Evolutionary conservation across 257 asterid species (phyloP).

Genomic region (Nemophila menziesii): DNA sequence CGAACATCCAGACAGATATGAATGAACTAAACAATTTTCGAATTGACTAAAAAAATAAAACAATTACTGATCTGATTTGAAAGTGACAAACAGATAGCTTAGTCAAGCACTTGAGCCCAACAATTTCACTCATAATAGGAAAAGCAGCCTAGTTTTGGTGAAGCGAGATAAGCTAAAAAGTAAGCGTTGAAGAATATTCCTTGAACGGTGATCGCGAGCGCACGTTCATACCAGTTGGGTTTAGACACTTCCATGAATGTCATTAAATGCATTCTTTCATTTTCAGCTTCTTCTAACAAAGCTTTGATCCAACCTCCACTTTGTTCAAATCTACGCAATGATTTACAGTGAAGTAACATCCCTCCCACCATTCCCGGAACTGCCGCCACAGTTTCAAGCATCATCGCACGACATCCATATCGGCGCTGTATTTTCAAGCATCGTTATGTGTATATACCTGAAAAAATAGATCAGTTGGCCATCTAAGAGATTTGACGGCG

Average conservation of each 20-base stretch:
- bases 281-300: slow-evolving; percentile 56
- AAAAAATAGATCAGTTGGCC: slow-evolving; percentile 65
- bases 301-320: slow-evolving; percentile 72
- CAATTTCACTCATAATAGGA: slow-evolving; percentile 55
- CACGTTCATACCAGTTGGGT: slow-evolving; percentile 58
- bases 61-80: slow-evolving; percentile 73
- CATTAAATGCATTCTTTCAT: slow-evolving; percentile 71
- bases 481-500: slow-evolving; percentile 55
- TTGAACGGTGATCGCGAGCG: slow-evolving; percentile 53
- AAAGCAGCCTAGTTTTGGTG: slow-evolving; percentile 60
- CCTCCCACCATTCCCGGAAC: slow-evolving; percentile 82
- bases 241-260: slow-evolving; percentile 70
- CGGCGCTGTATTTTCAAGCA: slow-evolving; percentile 26
- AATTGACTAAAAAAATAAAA: too few species aligned
- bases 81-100: slow-evolving; percentile 85
- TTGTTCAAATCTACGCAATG: slow-evolving; percentile 48
- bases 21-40: too few species aligned
- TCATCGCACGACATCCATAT: slow-evolving; percentile 65
- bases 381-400: slow-evolving; percentile 67
- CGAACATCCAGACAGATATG: too few species aligned
- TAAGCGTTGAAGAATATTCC: slow-evolving; percentile 73
- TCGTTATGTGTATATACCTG: slow-evolving; percentile 41
- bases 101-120: slow-evolving; percentile 62
- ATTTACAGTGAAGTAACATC: slow-evolving; percentile 47
- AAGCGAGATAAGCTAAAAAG: slow-evolving; percentile 36